Evolutionary conservation across 1,284 basidiomycete species (phyloP).

Genomic region (Ceratobasidium sp.): DNA sequence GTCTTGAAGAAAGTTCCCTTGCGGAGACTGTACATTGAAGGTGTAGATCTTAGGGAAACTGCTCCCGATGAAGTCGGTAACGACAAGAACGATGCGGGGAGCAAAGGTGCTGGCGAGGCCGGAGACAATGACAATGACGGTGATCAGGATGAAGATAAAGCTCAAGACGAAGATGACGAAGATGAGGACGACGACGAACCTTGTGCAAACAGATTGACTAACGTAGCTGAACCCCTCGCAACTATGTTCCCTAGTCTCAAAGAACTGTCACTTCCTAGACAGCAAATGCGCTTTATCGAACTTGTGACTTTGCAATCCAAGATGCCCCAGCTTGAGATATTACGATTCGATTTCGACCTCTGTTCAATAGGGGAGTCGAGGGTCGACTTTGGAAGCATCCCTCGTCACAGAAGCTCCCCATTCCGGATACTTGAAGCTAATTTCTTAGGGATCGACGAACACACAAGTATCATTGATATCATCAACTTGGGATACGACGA

Average conservation of each 20-base stretch:
- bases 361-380: background rate
- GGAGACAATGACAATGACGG: background rate
- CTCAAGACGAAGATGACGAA: background rate
- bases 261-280: background rate
- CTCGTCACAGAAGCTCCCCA: background rate
- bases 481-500: background rate
- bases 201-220: background rate
- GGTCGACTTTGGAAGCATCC: background rate
- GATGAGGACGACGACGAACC: background rate
- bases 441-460: background rate
- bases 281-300: background rate
- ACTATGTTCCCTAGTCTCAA: background rate
- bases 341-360: constrained; percentile 4
- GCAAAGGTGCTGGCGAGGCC: too few species aligned
- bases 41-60: background rate
- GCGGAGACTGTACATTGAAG: background rate
- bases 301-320: background rate
- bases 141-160: background rate
- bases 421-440: background rate
- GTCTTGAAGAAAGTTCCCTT: background rate
- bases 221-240: background rate
- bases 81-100: too few species aligned
- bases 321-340: background rate
- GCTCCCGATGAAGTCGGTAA: background rate
- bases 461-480: background rate